Percentiles rank a stretch among this genome's conserved stretches.
These are phyloP conservation scores for Trichoderma pleuroti DNA, from an alignment of 2,329 filamentous ascomycete genomes.

Conservation along the genomic window DNA sequence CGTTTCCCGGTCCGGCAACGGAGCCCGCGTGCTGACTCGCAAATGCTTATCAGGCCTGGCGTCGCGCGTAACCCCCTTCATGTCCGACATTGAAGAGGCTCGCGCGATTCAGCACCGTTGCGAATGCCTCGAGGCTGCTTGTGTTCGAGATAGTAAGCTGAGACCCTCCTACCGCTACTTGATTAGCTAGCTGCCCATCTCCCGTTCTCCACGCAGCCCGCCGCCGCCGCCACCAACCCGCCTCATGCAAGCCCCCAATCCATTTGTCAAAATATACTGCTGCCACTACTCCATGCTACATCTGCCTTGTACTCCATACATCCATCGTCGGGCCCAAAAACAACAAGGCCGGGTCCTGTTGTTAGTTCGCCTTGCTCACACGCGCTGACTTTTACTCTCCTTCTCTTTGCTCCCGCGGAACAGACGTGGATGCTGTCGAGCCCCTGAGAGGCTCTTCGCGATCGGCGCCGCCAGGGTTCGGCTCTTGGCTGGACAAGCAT, in stretches of 20 bases:
- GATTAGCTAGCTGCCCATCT: slow-evolving; percentile 18
- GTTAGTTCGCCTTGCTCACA: slow-evolving; percentile 2
- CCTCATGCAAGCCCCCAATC: slow-evolving; percentile 14
- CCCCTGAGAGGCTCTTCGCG: slow-evolving; percentile 30
- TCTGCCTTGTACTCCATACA: slow-evolving; percentile 14
- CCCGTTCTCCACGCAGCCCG: slow-evolving; percentile 18
- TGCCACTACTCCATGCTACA: background rate
- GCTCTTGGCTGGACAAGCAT: slow-evolving; percentile 52
- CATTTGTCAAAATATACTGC: slow-evolving; percentile 9
- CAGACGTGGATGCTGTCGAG: slow-evolving; percentile 33
- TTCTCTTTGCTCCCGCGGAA: background rate
- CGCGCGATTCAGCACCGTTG: slow-evolving; percentile 55
- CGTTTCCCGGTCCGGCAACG: slow-evolving; percentile 3
- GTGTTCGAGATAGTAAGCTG: slow-evolving; percentile 39
- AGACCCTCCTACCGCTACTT: slow-evolving; percentile 16
- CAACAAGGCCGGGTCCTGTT: background rate
- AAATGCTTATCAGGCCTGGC: slow-evolving; percentile 26
- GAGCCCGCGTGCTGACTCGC: slow-evolving; percentile 18
- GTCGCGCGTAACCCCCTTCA: slow-evolving; percentile 36
- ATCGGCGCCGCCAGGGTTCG: slow-evolving; percentile 45
- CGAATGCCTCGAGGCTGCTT: slow-evolving; percentile 54
- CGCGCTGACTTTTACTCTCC: slow-evolving; percentile 5
- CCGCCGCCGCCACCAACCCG: slow-evolving; percentile 16
- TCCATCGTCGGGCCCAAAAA: slow-evolving; percentile 16
- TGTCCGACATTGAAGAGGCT: slow-evolving; percentile 56